phyloP scores from a whole-genome alignment of 192 early-diverging fungal species.

The Dissophora ornata region DNA sequence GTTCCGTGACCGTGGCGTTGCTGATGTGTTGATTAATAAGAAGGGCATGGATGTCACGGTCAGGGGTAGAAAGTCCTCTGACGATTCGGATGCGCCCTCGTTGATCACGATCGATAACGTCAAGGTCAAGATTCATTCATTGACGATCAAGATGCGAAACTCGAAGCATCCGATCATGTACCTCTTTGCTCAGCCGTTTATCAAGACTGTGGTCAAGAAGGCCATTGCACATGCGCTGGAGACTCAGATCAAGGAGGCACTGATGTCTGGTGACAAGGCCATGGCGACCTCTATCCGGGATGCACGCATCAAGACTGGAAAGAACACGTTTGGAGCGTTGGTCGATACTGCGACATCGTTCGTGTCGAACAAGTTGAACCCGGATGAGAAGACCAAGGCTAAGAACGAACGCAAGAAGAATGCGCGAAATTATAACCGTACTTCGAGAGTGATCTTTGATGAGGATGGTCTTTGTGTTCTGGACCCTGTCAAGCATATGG shows the following conservation, averaged over 20 bases:
- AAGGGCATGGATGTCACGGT: constrained; percentile 35
- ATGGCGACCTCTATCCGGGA: constrained; percentile 38
- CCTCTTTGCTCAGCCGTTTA: constrained; percentile 42
- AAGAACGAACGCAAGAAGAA: constrained; percentile 35
- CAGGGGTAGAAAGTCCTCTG: constrained; percentile 22
- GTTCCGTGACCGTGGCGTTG: constrained; percentile 52
- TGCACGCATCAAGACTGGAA: constrained; percentile 46
- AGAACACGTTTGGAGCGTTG: constrained; percentile 39
- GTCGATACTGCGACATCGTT: constrained; percentile 31
- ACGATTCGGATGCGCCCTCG: constrained; percentile 23
- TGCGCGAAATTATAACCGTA: constrained; percentile 25
- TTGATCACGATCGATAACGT: constrained; percentile 40
- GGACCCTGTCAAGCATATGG: constrained; percentile 50
- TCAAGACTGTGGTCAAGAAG: constrained; percentile 50
- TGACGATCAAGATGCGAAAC: constrained; percentile 45
- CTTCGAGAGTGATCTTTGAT: constrained; percentile 46
- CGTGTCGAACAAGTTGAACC: constrained; percentile 21
- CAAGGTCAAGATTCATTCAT: constrained; percentile 35
- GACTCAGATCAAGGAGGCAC: constrained; percentile 33
- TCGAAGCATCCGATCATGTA: constrained; percentile 47
- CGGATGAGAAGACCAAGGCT: constrained; percentile 33
- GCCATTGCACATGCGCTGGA: constrained; percentile 51
- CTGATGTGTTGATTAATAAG: constrained; percentile 41
- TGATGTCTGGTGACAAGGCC: constrained; percentile 47
- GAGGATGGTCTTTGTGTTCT: constrained; percentile 40